Base-by-base conservation (phyloP, 768 basidiomycete genomes). In the Lentinula edodes region DNA sequence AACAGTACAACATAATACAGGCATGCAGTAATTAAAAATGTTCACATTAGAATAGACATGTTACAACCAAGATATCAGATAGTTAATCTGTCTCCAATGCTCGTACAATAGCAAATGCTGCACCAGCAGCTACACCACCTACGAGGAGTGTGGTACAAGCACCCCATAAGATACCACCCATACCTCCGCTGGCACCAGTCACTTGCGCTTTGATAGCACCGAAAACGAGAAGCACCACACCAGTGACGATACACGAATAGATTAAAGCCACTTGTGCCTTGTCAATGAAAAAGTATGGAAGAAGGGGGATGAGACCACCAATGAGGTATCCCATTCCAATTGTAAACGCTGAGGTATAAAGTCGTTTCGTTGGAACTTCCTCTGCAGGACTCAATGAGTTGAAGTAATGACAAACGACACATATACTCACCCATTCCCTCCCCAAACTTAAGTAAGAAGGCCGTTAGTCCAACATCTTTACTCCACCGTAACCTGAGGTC, bases 381-480 rank as follows among this genome's bases (percentile, higher is more conserved):
- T 97, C 95, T 90, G 71, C 57, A 13, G 18, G 58, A 39, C 28
- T 28, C 28, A 42, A 51, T 35, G 63, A 16, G 52, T 28, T 34
- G 5, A 0, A 5, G 13, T 20, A 38, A 28, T 50, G 36, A 12
- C 6, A 39, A 41, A 46, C 36, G 53, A 51, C 16, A 35, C 41
- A 13, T 13, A 63, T 1, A 78, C 87, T 64, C 69, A 91, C 90
- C 90, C 56, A 97, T 70, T 16, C 95, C 93, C 71, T 91, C 90
- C n/a, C 95, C 95, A 66, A 98, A 98, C 75, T 93, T 97, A 66
- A 98, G 83, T 67, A 99, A 75, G 77, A 99, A 99, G 2, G 94
- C 86, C 0, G 96, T 95, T 42, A 98, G 72, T 0, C 97, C 97
- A 63, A 94, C 85, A 34, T 89, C 86, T 51, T 85, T 83, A 64